Evolutionary conservation across 768 basidiomycete genomes (phyloP), one percentile per base, ranked within the genome.

Genomic region (Coprinopsis strossmayeri): DNA sequence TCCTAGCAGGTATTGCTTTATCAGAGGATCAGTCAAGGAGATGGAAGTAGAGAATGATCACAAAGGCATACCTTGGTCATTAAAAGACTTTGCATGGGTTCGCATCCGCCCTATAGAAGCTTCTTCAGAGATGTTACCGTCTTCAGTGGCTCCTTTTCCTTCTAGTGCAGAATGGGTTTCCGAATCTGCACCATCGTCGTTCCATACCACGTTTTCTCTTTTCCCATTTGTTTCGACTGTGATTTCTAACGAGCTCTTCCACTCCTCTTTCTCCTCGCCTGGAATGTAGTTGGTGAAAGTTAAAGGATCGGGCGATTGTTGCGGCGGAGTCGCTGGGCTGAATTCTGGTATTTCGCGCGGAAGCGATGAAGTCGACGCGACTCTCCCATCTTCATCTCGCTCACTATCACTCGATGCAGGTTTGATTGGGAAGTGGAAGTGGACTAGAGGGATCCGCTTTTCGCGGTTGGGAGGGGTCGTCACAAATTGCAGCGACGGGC

Each of bases 1-100:
- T 26, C 42, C 54, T 0, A 53, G 52, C 17, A 51, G 25, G 40
- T 52, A 56, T 53, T 46, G 30, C 41, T 15, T 35, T 51, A 20
- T 26, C 34, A 13, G 13, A n/a, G 20, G 7, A 39, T 20, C 30
- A 37, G 7, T n/a, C 25, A 9, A n/a, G 21, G 28, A 25, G 46
- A 23, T 20, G 20, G 34, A 38, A 38, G 4, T 11, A 34, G 13
- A 47, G 2, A 25, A 27, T 11, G 35, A 38, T 49, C 34, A 18
- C 37, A 44, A n/a, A 45, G 23, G 21, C 34, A 30, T 27, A 38
- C 48, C 48, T 38, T 39, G 17, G 47, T 40, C 24, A 15, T 38
- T 10, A 38, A 38, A 32, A 7, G 41, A 11, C 34, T 43, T 23
- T 3, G 32, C 15, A 40, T 46, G 15, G 10, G 25, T 30, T 3